Evolutionary conservation across 371 early-diverging fungal genomes (phyloP).

Genomic region (Globomyces sp.): DNA sequence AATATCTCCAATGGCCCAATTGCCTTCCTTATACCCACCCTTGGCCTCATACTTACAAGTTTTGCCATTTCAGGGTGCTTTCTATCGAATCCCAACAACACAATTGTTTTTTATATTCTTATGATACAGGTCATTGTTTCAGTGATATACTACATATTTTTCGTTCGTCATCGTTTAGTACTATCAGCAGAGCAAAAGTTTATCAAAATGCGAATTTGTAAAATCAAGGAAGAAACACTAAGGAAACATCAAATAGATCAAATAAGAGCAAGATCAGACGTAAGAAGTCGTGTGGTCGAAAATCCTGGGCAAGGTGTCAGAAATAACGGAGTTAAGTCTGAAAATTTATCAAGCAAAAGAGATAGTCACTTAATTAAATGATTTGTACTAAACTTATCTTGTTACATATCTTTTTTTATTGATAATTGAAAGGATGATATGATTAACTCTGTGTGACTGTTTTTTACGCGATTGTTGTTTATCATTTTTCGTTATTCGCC

Average conservation of each 20-base stretch:
- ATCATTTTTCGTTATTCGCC: too few species aligned
- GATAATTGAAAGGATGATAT: too few species aligned
- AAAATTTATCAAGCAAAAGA: too few species aligned
- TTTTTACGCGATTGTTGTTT: too few species aligned
- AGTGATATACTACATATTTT: neutral
- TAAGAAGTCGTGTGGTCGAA: too few species aligned
- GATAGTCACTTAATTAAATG: too few species aligned
- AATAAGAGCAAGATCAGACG: too few species aligned
- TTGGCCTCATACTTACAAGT: neutral
- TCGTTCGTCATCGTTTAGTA: neutral
- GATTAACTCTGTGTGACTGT: too few species aligned
- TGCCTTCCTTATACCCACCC: neutral
- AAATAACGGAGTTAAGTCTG: too few species aligned
- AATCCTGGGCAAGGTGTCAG: too few species aligned
- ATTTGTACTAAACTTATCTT: too few species aligned
- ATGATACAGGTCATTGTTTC: neutral
- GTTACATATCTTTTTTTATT: too few species aligned
- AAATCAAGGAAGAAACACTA: neutral
- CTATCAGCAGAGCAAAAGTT: slow-evolving; percentile 6
- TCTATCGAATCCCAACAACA: slow-evolving; percentile 5
- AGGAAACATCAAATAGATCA: neutral
- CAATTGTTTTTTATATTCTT: neutral
- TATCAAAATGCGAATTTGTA: neutral
- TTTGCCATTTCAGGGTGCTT: neutral
- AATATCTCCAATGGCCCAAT: neutral